Base-by-base conservation (phyloP, 2,329 filamentous ascomycete genomes). In the Ophiostoma himal-ulmi region DNA sequence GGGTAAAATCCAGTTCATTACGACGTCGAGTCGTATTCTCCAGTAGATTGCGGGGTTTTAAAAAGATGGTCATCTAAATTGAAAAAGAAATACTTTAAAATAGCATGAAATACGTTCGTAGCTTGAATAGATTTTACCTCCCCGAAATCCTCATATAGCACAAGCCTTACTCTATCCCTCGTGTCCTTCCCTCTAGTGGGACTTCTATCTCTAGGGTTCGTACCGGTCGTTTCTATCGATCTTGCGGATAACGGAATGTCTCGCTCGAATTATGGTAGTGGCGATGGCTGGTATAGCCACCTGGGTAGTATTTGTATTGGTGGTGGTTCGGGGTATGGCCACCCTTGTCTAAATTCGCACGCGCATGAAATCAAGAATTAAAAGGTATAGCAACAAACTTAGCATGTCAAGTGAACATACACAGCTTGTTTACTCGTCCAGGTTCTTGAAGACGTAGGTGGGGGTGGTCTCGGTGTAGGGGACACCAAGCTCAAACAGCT, bases 401-500 rank as follows among this genome's bases (percentile, higher is more conserved):
- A 17, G 11, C 17, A n/a, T 37, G 62, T 20, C 13, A 14, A 37
- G 26, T 22, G n/a, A 36, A 64, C 34, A 37, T 30, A 13, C 30
- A 57, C 30, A n/a, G 36, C n/a, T 22, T 30, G 6, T 69, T 75
- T 78, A 81, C 73, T 80, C 80, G 70, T 79, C 78, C 73, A 77
- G 75, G 71, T 83, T 78, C 87, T 93, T 93, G 82, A 94, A 88
- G 75, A 81, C 83, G 80, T 84, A 90, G 74, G 78, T 84, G 79
- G 89, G 84, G 17, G 81, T 80, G 75, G 85, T 85, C 79, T 87
- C 86, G 76, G 88, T 80, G 80, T 97, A 98, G 48, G 94, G 94
- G 72, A 98, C 94, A 76, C 94, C 94, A 17, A 97, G 88, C 86
- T 98, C 94, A 75, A 98, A 94, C 67, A 99, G 87, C 84, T 90